Evolutionary conservation across 345 rosid genomes (phyloP).

Genomic region (Erodium maritimum): DNA sequence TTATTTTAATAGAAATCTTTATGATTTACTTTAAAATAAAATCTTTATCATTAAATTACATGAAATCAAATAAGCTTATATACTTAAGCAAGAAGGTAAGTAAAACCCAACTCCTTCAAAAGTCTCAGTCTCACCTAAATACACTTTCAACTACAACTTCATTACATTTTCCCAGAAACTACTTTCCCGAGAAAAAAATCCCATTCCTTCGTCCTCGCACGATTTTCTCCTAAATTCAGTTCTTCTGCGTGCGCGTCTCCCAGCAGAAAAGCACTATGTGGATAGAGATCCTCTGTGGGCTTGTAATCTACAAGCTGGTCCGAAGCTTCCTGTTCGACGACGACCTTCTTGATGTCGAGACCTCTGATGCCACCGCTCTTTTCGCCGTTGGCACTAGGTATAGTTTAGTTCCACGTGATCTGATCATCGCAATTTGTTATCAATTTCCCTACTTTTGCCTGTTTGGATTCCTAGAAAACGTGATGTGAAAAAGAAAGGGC

Average conservation of each 20-base stretch:
- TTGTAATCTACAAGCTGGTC: slow-evolving; percentile 41
- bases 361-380: slow-evolving; percentile 53
- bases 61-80: no score
- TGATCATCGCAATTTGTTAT: neutral
- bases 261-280: slow-evolving; percentile 36
- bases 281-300: slow-evolving; percentile 65
- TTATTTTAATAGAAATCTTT: no score
- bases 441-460: neutral
- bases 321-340: slow-evolving; percentile 39
- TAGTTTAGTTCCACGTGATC: neutral
- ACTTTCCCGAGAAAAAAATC: neutral
- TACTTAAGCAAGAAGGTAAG: no score
- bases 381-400: slow-evolving; percentile 68
- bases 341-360: slow-evolving; percentile 41
- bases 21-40: no score
- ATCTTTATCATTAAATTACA: no score
- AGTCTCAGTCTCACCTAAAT: neutral
- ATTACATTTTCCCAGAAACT: neutral
- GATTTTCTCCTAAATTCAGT: neutral
- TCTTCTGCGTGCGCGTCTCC: neutral
- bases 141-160: neutral
- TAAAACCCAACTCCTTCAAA: no score
- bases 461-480: neutral
- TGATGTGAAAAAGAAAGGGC: no score
- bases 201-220: neutral